phyloP scores from a whole-genome alignment of 2,329 filamentous ascomycete species.

The Trichophyton mentagrophytes region DNA sequence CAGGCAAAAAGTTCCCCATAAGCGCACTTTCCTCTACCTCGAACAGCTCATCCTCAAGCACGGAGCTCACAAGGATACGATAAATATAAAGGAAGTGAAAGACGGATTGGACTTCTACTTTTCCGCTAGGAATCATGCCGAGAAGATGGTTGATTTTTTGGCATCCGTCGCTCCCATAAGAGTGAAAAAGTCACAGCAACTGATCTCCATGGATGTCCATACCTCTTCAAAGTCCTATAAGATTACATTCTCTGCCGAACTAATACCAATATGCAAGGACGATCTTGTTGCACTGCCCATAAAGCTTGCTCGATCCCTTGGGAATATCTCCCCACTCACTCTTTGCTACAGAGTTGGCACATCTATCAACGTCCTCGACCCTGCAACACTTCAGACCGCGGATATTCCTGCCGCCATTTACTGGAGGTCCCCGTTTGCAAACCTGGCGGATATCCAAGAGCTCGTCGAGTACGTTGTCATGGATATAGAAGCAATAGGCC shows the following conservation, averaged over 20 bases:
- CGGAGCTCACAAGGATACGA: conserved; percentile 76
- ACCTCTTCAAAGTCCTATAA: conserved; percentile 88
- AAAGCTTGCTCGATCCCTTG: conserved; percentile 70
- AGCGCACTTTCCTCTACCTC: conserved; percentile 69
- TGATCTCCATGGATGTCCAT: conserved; percentile 88
- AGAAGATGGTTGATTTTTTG: conserved; percentile 84
- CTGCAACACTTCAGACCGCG: conserved; percentile 77
- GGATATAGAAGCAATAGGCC: conserved; percentile 73
- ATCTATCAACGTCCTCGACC: conserved; percentile 77
- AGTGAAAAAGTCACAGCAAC: conserved; percentile 74
- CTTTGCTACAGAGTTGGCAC: conserved; percentile 85
- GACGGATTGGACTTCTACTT: conserved; percentile 97
- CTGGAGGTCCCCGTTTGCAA: conserved; percentile 78
- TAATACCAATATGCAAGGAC: conserved; percentile 94
- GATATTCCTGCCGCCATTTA: conserved; percentile 73
- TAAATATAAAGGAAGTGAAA: conserved; percentile 96
- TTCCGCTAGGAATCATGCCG: conserved; percentile 74
- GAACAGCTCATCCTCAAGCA: conserved; percentile 96
- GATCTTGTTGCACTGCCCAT: conserved; percentile 89
- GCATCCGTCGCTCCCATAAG: conserved; percentile 67
- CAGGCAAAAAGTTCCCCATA: conserved; percentile 91
- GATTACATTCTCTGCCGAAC: conserved; percentile 76
- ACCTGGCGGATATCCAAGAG: conserved; percentile 70
- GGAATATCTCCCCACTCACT: conserved; percentile 77
- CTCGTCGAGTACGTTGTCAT: conserved; percentile 88